Evolutionary conservation across 2,329 filamentous ascomycete species (phyloP), one percentile per base, ranked within the genome.

Genomic region (Mollisia scopiformis): DNA sequence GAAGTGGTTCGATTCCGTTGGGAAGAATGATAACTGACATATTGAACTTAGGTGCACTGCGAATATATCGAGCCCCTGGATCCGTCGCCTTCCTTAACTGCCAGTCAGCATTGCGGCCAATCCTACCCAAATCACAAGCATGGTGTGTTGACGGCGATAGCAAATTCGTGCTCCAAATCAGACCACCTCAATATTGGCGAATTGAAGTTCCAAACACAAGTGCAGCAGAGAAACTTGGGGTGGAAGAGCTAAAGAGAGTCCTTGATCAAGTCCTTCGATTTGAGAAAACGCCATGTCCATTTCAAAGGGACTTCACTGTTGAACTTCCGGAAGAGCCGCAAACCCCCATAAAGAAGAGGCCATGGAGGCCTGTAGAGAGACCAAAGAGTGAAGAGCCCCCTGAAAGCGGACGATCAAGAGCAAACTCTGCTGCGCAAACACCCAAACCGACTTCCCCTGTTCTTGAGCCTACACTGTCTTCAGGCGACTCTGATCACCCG

Each of bases 111-210:
- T 82, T 97, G 19, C 91, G 95, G 70, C 90, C 93, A 11, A 95
- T 97, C 64, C 78, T 97, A 55, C 92, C 91, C 25, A 92, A 92
- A 74, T 96, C 92, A 61, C 93, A 97, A 75, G 96, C 91, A 73
- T 97, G 93, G 93, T 96, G 91, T 74, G 90, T 97, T 31, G 91
- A 96, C 74, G 90, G 92, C 59, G 84, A 88, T 89, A 92, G 81
- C 75, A 84, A 88, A 68, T 97, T 96, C 68, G 90, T 96, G n/a
- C 78, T 97, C 61, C 90, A 93, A 66, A 92, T 96, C 66, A 84
- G 92, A 23, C 86, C 89, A 47, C 89, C 93, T 30, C 89, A 90
- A 46, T 97, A 95, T 75, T 97, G 95, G 83, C 88, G 93, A 65
- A 95, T 97, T 69, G 93, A 97, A 72, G 78, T 97, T 6, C 91